A percentile compares a stretch with the other conserved stretches of the same genome.
These are phyloP conservation scores for Nicotiana paniculata DNA, from an alignment of 257 asterid genomes.

Conservation along the genomic window DNA sequence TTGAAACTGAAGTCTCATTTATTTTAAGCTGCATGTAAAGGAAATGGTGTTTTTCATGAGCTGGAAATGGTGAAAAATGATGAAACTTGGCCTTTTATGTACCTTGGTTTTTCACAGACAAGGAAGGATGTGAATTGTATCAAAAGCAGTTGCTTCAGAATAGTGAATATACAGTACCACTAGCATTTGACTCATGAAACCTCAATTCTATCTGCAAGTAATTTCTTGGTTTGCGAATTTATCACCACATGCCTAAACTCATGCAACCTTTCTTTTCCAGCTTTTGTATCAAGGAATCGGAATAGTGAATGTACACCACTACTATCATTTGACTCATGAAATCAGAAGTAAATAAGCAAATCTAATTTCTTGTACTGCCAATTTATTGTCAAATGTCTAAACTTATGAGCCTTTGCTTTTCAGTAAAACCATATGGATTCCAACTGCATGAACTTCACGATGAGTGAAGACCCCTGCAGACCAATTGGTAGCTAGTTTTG, in stretches of 20 bases:
- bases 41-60: background rate
- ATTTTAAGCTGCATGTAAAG: background rate
- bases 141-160: background rate
- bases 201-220: background rate
- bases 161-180: background rate
- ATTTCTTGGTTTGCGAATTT: background rate
- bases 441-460: background rate
- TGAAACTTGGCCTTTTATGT: background rate
- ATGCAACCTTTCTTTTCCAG: background rate
- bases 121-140: background rate
- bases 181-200: background rate
- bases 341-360: background rate
- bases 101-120: background rate
- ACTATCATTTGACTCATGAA: background rate
- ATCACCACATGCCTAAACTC: background rate
- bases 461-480: background rate
- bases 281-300: background rate
- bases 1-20: background rate
- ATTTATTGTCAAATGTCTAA: background rate
- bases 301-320: background rate
- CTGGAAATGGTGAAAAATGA: background rate
- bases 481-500: background rate
- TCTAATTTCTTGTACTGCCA: background rate
- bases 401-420: background rate
- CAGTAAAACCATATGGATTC: constrained; percentile 5